Percentiles rank a stretch among this genome's conserved stretches.
These are phyloP conservation scores for Senna siamea DNA, from an alignment of 306 rosid species.

Conservation along the genomic window DNA sequence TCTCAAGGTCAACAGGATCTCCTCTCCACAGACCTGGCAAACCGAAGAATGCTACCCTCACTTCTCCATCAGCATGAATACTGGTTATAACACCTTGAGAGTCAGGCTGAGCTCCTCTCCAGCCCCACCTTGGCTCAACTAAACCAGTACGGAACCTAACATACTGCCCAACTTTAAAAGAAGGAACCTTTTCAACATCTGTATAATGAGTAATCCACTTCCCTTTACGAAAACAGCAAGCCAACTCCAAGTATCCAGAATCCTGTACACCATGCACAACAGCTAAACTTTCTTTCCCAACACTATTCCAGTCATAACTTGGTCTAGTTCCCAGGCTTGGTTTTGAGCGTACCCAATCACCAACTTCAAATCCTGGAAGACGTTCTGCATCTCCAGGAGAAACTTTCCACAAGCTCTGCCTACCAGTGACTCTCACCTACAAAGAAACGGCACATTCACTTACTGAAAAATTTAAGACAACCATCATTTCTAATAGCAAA, in stretches of 20 bases:
- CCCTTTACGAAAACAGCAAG: slow-evolving; percentile 97
- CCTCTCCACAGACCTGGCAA: slow-evolving; percentile 90
- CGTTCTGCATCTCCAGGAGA: slow-evolving; percentile 98
- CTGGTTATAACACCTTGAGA: slow-evolving; percentile 81
- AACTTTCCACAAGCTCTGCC: slow-evolving; percentile 94
- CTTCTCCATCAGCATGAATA: slow-evolving; percentile 94
- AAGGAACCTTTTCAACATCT: slow-evolving; percentile 85
- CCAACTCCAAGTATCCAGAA: slow-evolving; percentile 87
- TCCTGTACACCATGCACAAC: slow-evolving; percentile 97
- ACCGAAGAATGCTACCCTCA: slow-evolving; percentile 80
- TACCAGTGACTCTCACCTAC: slow-evolving; percentile 86
- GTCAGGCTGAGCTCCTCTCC: slow-evolving; percentile 88
- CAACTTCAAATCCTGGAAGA: slow-evolving; percentile 96
- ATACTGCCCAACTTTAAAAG: slow-evolving; percentile 87
- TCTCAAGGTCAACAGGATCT: slow-evolving; percentile 91
- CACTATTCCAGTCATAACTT: slow-evolving; percentile 91
- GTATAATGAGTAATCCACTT: slow-evolving; percentile 89
- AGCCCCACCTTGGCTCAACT: slow-evolving; percentile 93
- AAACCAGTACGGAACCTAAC: slow-evolving; percentile 84
- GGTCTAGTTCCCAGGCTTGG: slow-evolving; percentile 94
- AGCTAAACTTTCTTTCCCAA: slow-evolving; percentile 91
- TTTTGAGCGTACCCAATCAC: slow-evolving; percentile 99
- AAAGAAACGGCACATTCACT: slow-evolving; percentile 40
- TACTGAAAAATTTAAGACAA: not conserved
- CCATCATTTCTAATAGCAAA: slow-evolving; percentile 5